These are phyloP conservation scores for Trypanosoma scelopori DNA, from an alignment of 208 protist genomes.

Conservation along the genomic window DNA sequence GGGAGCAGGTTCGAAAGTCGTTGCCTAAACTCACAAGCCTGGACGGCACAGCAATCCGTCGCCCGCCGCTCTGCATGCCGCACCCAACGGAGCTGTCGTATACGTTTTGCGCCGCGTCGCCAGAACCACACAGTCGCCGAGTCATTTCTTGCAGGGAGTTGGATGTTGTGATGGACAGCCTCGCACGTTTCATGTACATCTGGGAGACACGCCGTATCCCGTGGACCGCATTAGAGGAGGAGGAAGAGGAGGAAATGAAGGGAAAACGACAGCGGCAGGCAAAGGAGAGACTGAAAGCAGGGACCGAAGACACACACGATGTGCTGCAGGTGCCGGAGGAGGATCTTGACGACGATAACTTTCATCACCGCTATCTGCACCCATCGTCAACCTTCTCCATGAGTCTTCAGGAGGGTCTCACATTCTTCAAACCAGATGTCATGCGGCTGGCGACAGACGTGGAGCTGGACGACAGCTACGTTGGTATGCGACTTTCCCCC, in stretches of 20 bases:
- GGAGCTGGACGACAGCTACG: conserved; percentile 52
- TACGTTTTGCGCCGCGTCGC: conserved; percentile 23
- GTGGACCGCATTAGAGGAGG: conserved; percentile 48
- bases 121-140: background rate
- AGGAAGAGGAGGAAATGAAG: conserved; percentile 1
- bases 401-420: conserved; percentile 36
- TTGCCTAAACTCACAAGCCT: conserved; percentile 77
- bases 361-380: conserved; percentile 80
- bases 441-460: conserved; percentile 65
- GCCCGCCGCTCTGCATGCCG: conserved; percentile 64
- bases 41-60: conserved; percentile 75
- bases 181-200: conserved; percentile 66
- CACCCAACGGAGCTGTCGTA: conserved; percentile 46
- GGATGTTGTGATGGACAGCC: conserved; percentile 47
- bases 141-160: conserved; percentile 23
- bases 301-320: background rate
- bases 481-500: conserved; percentile 68
- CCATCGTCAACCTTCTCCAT: conserved; percentile 67
- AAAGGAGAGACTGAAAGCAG: conserved; percentile 2
- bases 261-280: conserved; percentile 2
- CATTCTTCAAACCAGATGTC: conserved; percentile 43
- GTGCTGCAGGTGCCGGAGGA: conserved; percentile 39
- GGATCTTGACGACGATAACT: conserved; percentile 80
- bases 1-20: conserved; percentile 76
- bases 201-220: conserved; percentile 79